Conservation (phyloP, 2,329 filamentous ascomycete species). For the Talaromyces funiculosus region DNA sequence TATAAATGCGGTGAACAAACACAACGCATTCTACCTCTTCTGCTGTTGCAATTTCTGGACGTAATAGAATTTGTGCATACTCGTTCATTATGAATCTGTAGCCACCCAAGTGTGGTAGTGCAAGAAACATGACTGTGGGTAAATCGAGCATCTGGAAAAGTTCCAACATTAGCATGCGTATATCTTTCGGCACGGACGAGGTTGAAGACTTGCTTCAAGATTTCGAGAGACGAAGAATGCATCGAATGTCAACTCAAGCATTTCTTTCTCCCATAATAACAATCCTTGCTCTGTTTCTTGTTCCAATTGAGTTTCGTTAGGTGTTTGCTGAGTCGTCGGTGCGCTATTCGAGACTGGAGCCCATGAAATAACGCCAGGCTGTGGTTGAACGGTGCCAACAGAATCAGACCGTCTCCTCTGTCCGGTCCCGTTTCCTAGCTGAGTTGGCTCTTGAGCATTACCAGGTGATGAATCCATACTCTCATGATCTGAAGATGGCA, state of each 20-base stretch:
- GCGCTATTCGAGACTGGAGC: too few relatives aligned
- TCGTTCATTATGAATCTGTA: not conserved
- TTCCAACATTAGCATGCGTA: not conserved
- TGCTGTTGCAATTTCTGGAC: not conserved
- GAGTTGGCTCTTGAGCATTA: too few relatives aligned
- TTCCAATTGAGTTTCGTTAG: not conserved
- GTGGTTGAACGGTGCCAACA: too few relatives aligned
- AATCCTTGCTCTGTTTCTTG: not conserved
- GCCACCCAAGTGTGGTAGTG: not conserved
- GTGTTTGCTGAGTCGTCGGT: too few relatives aligned
- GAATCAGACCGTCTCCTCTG: too few relatives aligned
- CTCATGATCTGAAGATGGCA: too few relatives aligned
- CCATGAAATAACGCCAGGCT: too few relatives aligned
- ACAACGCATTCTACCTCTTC: not conserved
- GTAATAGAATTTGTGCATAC: not conserved
- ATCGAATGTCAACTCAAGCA: not conserved
- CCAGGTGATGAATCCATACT: too few relatives aligned
- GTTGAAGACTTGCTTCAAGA: not conserved
- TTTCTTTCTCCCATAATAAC: not conserved
- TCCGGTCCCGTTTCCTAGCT: too few relatives aligned
- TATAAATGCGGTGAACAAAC: not conserved
- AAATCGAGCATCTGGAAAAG: not conserved
- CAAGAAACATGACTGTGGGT: not conserved
- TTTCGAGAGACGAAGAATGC: not conserved
- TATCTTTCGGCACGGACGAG: too few relatives aligned